Base-by-base conservation (phyloP, 805 yeast genomes). In the Kodamaea nitidulidarum region DNA sequence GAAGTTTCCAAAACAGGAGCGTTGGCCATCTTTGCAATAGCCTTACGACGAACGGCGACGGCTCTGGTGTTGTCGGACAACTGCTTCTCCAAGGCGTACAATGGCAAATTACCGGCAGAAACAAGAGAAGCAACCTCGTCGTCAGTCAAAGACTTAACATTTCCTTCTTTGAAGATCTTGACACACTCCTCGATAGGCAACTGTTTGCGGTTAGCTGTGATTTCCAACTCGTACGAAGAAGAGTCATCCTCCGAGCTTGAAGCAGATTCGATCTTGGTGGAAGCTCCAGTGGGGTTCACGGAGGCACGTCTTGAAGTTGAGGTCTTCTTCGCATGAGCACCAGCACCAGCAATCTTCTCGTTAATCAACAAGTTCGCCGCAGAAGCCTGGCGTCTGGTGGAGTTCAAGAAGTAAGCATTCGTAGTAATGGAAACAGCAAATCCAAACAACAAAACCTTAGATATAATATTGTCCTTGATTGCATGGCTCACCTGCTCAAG, bases 71-170 rank as follows among this genome's bases (percentile, higher is more conserved):
- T 87, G 58, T 93, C 93, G 20, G 73, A 84, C 44, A 93, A 75
- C 64, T 87, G 91, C 62, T 91, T 93, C 60, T 93, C 99, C 46
- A 93, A 74, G 0, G 98, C 96, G 59, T 93, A 93, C 40, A 93
- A 67, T 25, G 98, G 98, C 45, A 93, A 66, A 55, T 85, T 85
- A 25, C 95, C 95, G 3, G 73, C 63, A 8, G 78, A 71, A 25
- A 83, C 90, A 41, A 93, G 74, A 2, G 75, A 61, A 2, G 82
- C 74, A 46, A 93, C 77, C 63, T 93, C 96, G 33, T 76, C 81
- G 60, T 93, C 76, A 40, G 65, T 66, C 47, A 93, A 74, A 20
- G 75, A 69, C 48, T 76, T 73, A 32, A 87, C 76, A 16, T 78
- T 69, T 14, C 97, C 97, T 1, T 76, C 79, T 55, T 86, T 81